Evolutionary conservation across 768 basidiomycete species (phyloP), one percentile per base, ranked within the genome.

Genomic region (Galerina marginata): DNA sequence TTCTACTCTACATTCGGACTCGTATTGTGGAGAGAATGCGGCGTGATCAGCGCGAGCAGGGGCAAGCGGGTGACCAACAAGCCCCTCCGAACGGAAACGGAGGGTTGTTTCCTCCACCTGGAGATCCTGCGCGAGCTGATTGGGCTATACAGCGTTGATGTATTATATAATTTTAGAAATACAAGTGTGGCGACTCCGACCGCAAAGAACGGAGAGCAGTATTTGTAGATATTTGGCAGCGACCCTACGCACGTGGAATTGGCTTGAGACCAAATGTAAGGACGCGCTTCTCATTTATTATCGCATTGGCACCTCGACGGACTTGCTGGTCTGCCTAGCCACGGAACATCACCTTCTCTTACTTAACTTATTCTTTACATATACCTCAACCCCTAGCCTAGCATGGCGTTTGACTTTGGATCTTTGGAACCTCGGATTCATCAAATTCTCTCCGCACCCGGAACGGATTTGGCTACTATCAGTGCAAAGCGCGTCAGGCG

Each of bases 401-500:
- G 58, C 57, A 89, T 89, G 87, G 68, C 69, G 60, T 78, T 84
- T 68, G 81, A 88, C 69, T 76, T 86, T 48, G 67, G 71, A 60
- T 74, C 80, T 59, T 81, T 92, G 64, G 83, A 87, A 72, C 80
- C 83, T 11, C 81, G 77, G 60, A 89, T 95, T 69, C 81, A 80
- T 64, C 76, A 80, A 59, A 92, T 95, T 71, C 85, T 95, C 53
- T 81, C 85, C 33, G 88, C 89, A 16, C 93, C 93, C 3, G 88
- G 86, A 48, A 89, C 85, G 48, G 90, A 95, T 80, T 82, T 95
- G 67, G 62, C 79, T 47, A 90, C 89, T 47, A 92, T 95, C 74
- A 91, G 88, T 71, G 95, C 94, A 47, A 96, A 93, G 77, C 88
- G 87, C 75, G 93, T 97, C 67, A 86, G 95, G 64, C 90, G 89